These are phyloP conservation scores for Schwanniomyces polymorphus DNA, from an alignment of 805 yeast genomes.

Conservation along the genomic window DNA sequence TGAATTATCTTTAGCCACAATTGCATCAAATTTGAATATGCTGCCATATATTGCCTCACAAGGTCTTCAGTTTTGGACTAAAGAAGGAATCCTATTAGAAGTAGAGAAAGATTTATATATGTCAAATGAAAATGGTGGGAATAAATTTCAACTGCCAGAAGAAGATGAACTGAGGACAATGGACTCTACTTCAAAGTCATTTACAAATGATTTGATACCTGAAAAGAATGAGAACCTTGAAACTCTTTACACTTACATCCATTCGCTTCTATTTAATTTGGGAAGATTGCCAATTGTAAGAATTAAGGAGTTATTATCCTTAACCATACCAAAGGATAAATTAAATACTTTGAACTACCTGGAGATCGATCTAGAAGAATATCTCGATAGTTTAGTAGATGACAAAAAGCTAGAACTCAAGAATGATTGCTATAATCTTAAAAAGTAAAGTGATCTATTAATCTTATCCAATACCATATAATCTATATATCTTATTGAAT, in stretches of 20 bases:
- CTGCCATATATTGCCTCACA: slow-evolving; percentile 35
- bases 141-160: neutral
- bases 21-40: slow-evolving; percentile 42
- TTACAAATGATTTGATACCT: neutral
- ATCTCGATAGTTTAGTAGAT: slow-evolving; percentile 41
- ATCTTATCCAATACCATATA: neutral
- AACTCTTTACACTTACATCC: slow-evolving; percentile 45
- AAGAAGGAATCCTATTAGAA: slow-evolving; percentile 51
- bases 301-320: slow-evolving; percentile 53
- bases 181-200: neutral
- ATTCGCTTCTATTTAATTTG: slow-evolving; percentile 57
- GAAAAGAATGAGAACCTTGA: neutral
- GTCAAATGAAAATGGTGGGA: slow-evolving; percentile 35
- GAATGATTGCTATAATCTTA: slow-evolving; percentile 35
- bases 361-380: slow-evolving; percentile 42
- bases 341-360: slow-evolving; percentile 32
- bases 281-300: slow-evolving; percentile 49
- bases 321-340: slow-evolving; percentile 56
- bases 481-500: neutral
- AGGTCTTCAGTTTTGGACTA: slow-evolving; percentile 62
- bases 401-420: slow-evolving; percentile 37
- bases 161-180: neutral
- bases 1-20: slow-evolving; percentile 29
- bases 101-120: slow-evolving; percentile 30
- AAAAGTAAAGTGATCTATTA: slow-evolving; percentile 6